Conservation (phyloP, 495 filamentous ascomycete species). For the Aspergillus bridgeri region DNA sequence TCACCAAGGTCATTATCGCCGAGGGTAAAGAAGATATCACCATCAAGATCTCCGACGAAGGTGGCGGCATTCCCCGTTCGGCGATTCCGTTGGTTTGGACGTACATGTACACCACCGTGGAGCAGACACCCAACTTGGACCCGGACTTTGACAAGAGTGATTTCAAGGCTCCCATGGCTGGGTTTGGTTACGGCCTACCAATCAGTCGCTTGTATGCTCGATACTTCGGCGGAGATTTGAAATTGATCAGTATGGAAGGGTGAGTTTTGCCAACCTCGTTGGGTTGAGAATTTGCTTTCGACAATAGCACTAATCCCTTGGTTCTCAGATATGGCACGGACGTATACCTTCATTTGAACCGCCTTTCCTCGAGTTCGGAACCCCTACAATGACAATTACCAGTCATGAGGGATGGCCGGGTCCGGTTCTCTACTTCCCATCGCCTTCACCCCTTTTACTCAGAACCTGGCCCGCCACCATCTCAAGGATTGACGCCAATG, state of each 20-base stretch:
- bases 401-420: constrained; percentile 80
- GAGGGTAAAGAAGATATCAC: constrained; percentile 98
- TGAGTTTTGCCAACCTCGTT: constrained; percentile 48
- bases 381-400: constrained; percentile 97
- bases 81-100: constrained; percentile 97
- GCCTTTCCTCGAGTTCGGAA: constrained; percentile 90
- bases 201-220: constrained; percentile 91
- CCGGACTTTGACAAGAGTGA: constrained; percentile 99
- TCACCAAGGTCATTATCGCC: constrained; percentile 94
- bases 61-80: constrained; percentile 87
- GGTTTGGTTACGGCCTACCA: constrained; percentile 93
- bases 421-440: constrained; percentile 45
- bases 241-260: constrained; percentile 99
- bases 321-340: constrained; percentile 87
- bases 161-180: constrained; percentile 99
- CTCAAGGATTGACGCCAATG: constrained; percentile 87
- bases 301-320: not conserved
- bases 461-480: constrained; percentile 34
- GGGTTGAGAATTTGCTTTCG: not conserved
- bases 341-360: constrained; percentile 96
- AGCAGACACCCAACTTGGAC: constrained; percentile 89
- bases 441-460: constrained; percentile 43
- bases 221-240: constrained; percentile 96
- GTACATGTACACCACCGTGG: constrained; percentile 99
- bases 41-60: constrained; percentile 95